phyloP scores from a whole-genome alignment of 106 monocot genomes.

The Cymbidium sinense region DNA sequence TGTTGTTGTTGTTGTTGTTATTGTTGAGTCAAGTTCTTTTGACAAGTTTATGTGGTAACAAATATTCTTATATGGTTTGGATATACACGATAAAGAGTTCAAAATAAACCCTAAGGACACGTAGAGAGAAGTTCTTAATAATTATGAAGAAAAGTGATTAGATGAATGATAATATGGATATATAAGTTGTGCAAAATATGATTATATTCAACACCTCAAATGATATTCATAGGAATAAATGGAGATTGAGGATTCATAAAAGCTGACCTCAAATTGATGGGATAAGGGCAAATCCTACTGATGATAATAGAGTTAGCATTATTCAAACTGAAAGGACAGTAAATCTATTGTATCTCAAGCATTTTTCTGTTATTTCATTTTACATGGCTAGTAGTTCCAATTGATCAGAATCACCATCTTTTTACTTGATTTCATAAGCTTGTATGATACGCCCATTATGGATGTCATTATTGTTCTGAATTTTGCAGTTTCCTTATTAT shows the following conservation, averaged over 20 bases:
- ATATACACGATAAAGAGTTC: too few relatives aligned
- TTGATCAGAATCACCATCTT: conserved; percentile 3
- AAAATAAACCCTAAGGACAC: too few relatives aligned
- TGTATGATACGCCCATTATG: background rate
- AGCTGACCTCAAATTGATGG: background rate
- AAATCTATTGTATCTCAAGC: background rate
- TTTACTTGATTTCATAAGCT: background rate
- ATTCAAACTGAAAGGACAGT: background rate
- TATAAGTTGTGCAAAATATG: background rate
- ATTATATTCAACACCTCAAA: background rate
- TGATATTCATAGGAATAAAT: background rate
- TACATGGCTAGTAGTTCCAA: background rate
- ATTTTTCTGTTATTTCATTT: background rate
- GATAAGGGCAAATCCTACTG: background rate
- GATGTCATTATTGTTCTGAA: background rate
- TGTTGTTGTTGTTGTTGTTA: too few relatives aligned
- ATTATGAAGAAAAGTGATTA: background rate
- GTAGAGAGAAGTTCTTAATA: background rate
- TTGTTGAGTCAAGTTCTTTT: too few relatives aligned
- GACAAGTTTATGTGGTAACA: too few relatives aligned
- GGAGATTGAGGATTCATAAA: background rate
- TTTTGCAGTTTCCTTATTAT: conserved; percentile 95
- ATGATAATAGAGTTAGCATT: background rate
- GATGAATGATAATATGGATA: background rate
- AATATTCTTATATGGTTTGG: too few relatives aligned